These are phyloP conservation scores for Ramularia endophylla DNA, from an alignment of 2,329 filamentous ascomycete species.

Conservation along the genomic window DNA sequence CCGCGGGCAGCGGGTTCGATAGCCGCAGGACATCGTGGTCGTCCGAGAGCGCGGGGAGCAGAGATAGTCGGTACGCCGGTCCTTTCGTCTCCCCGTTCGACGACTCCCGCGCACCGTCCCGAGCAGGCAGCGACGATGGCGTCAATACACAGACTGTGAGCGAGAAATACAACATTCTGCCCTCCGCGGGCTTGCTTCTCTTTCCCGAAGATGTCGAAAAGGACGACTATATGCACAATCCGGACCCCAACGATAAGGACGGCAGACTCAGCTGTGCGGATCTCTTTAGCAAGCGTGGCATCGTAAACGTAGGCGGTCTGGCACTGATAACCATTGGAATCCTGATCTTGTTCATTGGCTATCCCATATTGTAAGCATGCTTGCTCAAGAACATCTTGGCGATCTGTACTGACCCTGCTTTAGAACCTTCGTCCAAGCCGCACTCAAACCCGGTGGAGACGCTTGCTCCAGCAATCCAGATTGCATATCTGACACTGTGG, in stretches of 20 bases:
- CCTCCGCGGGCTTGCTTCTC: conserved; percentile 59
- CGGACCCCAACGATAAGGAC: conserved; percentile 58
- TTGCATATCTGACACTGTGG: conserved; percentile 43
- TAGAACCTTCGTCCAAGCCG: conserved; percentile 53
- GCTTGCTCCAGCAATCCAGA: conserved; percentile 39
- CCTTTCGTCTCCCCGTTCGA: conserved; percentile 53
- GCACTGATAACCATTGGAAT: conserved; percentile 55
- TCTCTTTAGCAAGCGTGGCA: conserved; percentile 58
- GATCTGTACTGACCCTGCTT: conserved; percentile 9
- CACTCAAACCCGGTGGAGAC: conserved; percentile 31
- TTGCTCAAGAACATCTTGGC: background rate
- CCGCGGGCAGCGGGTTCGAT: conserved; percentile 45
- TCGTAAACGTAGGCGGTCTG: conserved; percentile 60
- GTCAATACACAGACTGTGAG: conserved; percentile 68
- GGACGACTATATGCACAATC: conserved; percentile 67
- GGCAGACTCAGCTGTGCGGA: conserved; percentile 52
- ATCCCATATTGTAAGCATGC: conserved; percentile 58
- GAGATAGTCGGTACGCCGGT: conserved; percentile 45
- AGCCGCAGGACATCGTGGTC: conserved; percentile 61
- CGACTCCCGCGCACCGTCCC: conserved; percentile 54
- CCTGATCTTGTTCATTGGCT: conserved; percentile 61
- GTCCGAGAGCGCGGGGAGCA: conserved; percentile 50
- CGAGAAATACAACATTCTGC: conserved; percentile 67
- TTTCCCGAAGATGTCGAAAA: conserved; percentile 69
- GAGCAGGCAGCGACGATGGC: conserved; percentile 57